Conservation (phyloP, 257 asterid genomes). For the Nicotiana benthamiana region DNA sequence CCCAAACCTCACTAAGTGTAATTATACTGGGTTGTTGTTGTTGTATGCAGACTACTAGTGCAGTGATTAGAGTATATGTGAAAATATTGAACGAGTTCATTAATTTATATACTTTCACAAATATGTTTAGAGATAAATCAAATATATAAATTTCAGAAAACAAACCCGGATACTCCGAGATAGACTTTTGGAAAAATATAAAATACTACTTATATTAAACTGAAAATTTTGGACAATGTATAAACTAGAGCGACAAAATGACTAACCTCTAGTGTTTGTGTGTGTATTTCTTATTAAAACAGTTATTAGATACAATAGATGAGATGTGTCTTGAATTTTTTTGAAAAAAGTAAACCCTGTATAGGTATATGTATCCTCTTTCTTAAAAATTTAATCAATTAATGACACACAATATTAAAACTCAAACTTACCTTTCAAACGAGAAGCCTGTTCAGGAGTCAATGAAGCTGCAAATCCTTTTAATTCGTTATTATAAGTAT, state of each 20-base stretch:
- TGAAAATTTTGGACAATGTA: not conserved
- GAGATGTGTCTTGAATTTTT: too few relatives aligned
- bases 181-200: not conserved
- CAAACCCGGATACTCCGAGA: not conserved
- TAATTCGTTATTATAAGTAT: slow-evolving; percentile 9
- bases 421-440: not conserved
- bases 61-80: not conserved
- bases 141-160: not conserved
- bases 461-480: slow-evolving; percentile 17
- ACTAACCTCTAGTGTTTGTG: not conserved
- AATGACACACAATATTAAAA: not conserved
- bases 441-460: slow-evolving; percentile 12
- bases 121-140: not conserved
- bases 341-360: not conserved
- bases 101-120: not conserved
- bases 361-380: not conserved
- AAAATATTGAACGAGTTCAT: not conserved
- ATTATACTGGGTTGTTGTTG: too few relatives aligned
- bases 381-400: not conserved
- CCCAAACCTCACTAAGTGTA: too few relatives aligned
- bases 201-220: not conserved
- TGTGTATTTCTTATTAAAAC: not conserved
- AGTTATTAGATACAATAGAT: not conserved
- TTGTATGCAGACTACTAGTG: not conserved
- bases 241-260: not conserved